Evolutionary conservation across 176 grass and related monocot species (phyloP).

Genomic region (Aegilops bicornis): DNA sequence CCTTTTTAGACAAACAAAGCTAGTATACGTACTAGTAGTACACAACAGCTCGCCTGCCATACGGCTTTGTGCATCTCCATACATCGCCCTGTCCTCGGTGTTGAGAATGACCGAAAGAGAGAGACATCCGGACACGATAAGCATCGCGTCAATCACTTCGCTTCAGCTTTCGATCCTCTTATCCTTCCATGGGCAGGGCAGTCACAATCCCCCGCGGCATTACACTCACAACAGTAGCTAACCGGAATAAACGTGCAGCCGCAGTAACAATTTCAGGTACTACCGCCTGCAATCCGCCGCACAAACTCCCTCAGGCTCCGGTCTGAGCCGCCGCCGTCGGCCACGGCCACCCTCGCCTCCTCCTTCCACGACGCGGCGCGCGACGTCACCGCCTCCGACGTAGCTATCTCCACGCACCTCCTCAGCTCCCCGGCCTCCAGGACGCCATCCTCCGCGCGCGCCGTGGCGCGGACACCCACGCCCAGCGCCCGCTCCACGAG

Average conservation of each 20-base stretch:
- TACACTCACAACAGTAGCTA: not conserved
- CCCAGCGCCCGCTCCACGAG: conserved; percentile 53
- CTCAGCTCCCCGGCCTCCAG: conserved; percentile 48
- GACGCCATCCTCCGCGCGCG: conserved; percentile 17
- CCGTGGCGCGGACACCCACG: conserved; percentile 46
- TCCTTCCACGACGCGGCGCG: conserved; percentile 46
- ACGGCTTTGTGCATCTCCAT: not conserved
- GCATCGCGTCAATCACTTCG: not conserved
- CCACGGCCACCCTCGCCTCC: conserved; percentile 22
- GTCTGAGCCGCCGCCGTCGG: conserved; percentile 33
- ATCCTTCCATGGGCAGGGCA: not conserved
- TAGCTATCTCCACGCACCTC: conserved; percentile 41
- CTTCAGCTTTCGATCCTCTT: not conserved
- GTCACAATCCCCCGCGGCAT: not conserved
- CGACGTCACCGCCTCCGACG: conserved; percentile 26
- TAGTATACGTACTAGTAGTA: too few species aligned
- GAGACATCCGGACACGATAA: not conserved
- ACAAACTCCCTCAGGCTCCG: conserved; percentile 35
- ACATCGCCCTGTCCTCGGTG: not conserved
- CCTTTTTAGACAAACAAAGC: too few species aligned
- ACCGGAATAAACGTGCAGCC: not conserved
- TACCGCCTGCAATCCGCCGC: not conserved
- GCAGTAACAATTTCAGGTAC: not conserved
- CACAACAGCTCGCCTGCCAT: not conserved
- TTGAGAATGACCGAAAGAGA: not conserved